Evolutionary conservation across 306 rosid species (phyloP), one percentile per base, ranked within the genome.

Genomic region (Heteromeles arbutifolia): DNA sequence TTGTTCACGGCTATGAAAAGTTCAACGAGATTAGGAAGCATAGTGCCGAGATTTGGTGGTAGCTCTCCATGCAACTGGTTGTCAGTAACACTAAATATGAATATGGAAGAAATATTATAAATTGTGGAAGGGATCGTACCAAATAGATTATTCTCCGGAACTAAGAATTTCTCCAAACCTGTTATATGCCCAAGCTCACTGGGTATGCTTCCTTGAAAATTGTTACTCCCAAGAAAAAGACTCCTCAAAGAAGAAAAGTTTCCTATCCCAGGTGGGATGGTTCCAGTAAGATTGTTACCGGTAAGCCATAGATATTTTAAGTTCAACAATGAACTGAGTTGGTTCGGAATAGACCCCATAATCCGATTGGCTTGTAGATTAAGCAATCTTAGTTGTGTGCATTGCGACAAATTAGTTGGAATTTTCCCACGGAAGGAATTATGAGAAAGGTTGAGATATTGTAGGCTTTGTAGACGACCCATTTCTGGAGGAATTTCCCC

Each of bases 71-170:
- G 7, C 8, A 52, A 0, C 0, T 52, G 57, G n/a, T 52, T 52
- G 0, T 2, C 5, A 5, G 9, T 3, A 52, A 52, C 57, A 18
- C 3, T 2, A 3, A 52, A 52, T 0, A 1, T 15, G 0, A 0
- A 3, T 17, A 52, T 5, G 8, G 57, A 52, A 18, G 57, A 52
- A 52, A 52, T 52, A 18, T 52, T 18, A 44, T 44, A 52, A 8
- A 52, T 53, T 53, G 58, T 5, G 9, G 24, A 53, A 6, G 58
- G 24, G 24, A 53, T 0, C 3, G 5, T 18, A 53, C 58, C 58
- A 53, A 10, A 17, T 22, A 53, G 12, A 53, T 53, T 2, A 53
- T 53, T 53, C 1, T 0, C 0, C 10, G 1, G 22, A 53, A 53
- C 10, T 5, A 0, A 0, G 3, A 53, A 53, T 5, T 0, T 6